Evolutionary conservation across 352 stramenopile genomes (phyloP), one percentile per base, ranked within the genome.

Genomic region (Phytophthora hibernalis): DNA sequence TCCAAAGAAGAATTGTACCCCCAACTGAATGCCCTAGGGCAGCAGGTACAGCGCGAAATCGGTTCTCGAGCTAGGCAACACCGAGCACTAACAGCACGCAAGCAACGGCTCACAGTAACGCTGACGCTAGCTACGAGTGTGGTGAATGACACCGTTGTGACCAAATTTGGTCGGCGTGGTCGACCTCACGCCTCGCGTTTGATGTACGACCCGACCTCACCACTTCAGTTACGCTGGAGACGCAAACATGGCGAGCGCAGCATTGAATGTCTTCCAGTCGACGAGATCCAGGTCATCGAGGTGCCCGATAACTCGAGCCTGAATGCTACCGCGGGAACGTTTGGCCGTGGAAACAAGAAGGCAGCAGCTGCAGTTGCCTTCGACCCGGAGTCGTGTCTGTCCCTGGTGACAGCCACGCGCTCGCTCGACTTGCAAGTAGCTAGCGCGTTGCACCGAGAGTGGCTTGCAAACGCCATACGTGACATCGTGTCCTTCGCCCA

Each of bases 211-310:
- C 79, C 82, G 10, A 85, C 69, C 3, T 72, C 83, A 16, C 86
- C 86, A 20, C 84, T 85, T 53, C 74, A 84, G 38, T 70, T 95
- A 37, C 82, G 89, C 26, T 95, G 86, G 86, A 68, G 85, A 53
- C 83, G 80, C 42, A 95, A 95, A 73, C 83, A 87, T 49, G 86
- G 86, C 37, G 86, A 92, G n/a, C 70, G 74, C 33, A 93, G 83
- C 43, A 67, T 74, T 43, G 82, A 92, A 52, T 89, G 64, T 18
- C 61, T 95, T 26, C 43, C 61, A 1, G 74, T 91, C 2, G 80
- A 94, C 40, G 64, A 80, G 42, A 74, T 91, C 16, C 44, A 79
- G 20, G 63, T 91, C 40, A 70, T 80, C 16, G 76, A 80, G 31
- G 50, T 37, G 3, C 44, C 54, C 7, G 70, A 74, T 9, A 61